Percentiles rank a stretch among this genome's conserved stretches.
These are phyloP conservation scores for Penicillium aurantiogriseum DNA, from an alignment of 2,329 filamentous ascomycete genomes.

Conservation along the genomic window DNA sequence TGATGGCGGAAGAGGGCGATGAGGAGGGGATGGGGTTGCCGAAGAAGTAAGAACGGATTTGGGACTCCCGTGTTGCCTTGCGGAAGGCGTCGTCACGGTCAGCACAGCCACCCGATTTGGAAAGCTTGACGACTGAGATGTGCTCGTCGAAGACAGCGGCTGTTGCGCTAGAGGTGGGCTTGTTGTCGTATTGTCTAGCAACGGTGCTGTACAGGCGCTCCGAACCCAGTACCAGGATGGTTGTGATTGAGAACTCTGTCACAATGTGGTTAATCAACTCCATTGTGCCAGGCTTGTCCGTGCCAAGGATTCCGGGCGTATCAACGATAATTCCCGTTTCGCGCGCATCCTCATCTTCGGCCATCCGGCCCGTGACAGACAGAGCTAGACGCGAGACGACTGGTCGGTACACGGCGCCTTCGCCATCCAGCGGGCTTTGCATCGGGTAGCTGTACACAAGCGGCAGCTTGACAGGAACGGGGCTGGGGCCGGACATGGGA, in stretches of 20 bases:
- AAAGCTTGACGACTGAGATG: constrained; percentile 72
- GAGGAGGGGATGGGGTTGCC: constrained; percentile 57
- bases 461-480: constrained; percentile 86
- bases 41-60: constrained; percentile 93
- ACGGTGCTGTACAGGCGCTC: constrained; percentile 74
- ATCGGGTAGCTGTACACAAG: constrained; percentile 86
- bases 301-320: constrained; percentile 67
- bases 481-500: constrained; percentile 84
- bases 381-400: constrained; percentile 75
- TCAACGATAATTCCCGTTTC: constrained; percentile 82
- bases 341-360: constrained; percentile 70
- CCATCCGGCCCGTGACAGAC: constrained; percentile 72
- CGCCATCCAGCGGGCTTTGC: constrained; percentile 65
- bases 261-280: constrained; percentile 80
- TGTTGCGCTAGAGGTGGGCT: constrained; percentile 47
- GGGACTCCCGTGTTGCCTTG: constrained; percentile 69
- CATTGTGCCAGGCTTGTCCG: constrained; percentile 62
- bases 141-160: constrained; percentile 57
- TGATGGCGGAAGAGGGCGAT: constrained; percentile 55
- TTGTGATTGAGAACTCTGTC: constrained; percentile 70
- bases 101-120: constrained; percentile 82
- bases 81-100: constrained; percentile 72
- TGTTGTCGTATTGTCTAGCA: constrained; percentile 62
- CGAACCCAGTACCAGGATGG: constrained; percentile 79
- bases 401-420: constrained; percentile 68